Base-by-base conservation (phyloP, 2,329 filamentous ascomycete species). In the Tetracladium maxilliforme region DNA sequence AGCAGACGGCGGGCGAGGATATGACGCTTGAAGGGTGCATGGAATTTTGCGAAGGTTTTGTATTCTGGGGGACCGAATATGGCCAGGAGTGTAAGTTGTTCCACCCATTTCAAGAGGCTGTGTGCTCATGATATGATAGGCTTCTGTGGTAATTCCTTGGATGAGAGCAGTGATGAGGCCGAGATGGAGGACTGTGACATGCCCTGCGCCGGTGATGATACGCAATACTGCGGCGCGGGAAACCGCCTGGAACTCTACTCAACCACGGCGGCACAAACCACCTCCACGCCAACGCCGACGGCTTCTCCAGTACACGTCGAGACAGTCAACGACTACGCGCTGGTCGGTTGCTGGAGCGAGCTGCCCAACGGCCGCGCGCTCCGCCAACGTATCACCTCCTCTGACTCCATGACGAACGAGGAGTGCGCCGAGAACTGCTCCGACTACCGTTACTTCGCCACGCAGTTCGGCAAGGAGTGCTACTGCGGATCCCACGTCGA, bases 171-270 rank as follows among this genome's bases (percentile, higher is more conserved):
- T 29, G 29, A 36, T 10, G 23, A 33, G 21, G 39, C 36, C 24
- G n/a, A n/a, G n/a, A n/a, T 48, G 11, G 31, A 29, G 5, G 41
- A 52, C 11, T 52, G 49, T n/a, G n/a, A n/a, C 33, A 51, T 58
- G 42, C 31, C 39, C 10, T 59, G 55, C 34, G 47, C 43, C n/a
- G 55, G 55, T 19, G 48, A 57, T 20, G 27, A 37, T 4, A 48
- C 47, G 10, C 44, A 55, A 33, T 57, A 49, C 39, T 59, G 55
- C 29, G 55, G 55, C 24, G 51, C 47, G 2, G 48, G 53, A 15
- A 46, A 53, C 33, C 47, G 53, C n/a, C 37, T 59, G 19, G 53
- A 58, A 34, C 39, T 58, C 16, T 58, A 57, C n/a, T 35, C 26
- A 28, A 30, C 30, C 28, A 33, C 22, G 13, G 29, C 11, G 30